Evolutionary conservation across 2,329 filamentous ascomycete species (phyloP), one percentile per base, ranked within the genome.

Genomic region (Didymellaceae sp.): DNA sequence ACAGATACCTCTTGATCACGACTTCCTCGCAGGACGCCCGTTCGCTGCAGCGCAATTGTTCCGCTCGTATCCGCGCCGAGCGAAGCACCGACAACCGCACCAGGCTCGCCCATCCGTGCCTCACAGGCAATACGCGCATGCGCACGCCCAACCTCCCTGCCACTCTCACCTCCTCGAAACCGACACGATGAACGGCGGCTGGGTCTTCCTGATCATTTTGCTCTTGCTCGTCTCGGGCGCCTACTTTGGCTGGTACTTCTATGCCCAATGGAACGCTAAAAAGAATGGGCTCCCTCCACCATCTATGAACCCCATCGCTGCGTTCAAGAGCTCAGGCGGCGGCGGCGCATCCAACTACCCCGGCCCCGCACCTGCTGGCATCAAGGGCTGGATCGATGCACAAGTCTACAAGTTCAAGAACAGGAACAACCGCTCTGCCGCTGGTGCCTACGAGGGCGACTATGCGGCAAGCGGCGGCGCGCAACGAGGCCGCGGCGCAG

Each of bases 201-300:
- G 82, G 59, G 86, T 86, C 67, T 82, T 87, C 57, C 85, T 92
- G 76, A 82, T 91, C 71, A 85, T 95, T 68, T 81, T 90, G 66
- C 72, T 93, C 66, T 63, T 90, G 60, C 75, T 91, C 61, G 42
- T 60, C 49, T 68, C 89, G 61, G 25, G 88, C 65, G 70, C 89
- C 64, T 85, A 77, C 49, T 74, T 81, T 47, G 86, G 81, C 66
- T 93, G 87, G 86, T 76, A 91, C 53, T 74, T 85, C 65, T 91
- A 86, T 67, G 85, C 86, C 22, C 87, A 90, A 66, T 78, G 87
- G 62, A 87, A 87, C 63, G 89, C 90, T 41, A 82, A 86, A 55
- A 84, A 85, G 67, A 81, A 91, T 46, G 90, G 90, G 49, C 85
- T 93, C 6, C 89, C 89, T 4, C 83, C 87, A 24, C 89, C 89